Evolutionary conservation across 2,329 filamentous ascomycete genomes (phyloP), one percentile per base, ranked within the genome.

Genomic region (Diaporthe caulivora): DNA sequence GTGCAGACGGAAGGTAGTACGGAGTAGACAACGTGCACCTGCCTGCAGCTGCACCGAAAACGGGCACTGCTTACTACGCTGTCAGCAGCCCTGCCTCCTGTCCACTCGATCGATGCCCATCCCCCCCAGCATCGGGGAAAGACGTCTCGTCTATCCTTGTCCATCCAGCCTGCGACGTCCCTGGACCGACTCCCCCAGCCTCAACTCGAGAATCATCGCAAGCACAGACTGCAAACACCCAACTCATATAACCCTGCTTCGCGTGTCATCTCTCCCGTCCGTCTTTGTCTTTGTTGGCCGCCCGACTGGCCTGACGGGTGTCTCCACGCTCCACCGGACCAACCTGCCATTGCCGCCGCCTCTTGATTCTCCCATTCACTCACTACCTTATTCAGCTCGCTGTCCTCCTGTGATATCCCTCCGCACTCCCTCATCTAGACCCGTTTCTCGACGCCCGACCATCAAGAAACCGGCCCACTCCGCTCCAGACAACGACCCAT

Each of bases 91-190:
- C 62, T 67, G 62, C 47, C 31, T 53, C n/a, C 29, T 10, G 47
- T 67, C 62, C 18, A 51, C 51, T 40, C 40, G 47, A n/a, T n/a
- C 47, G 40, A 51, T 51, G 29, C 42, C 29, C 60, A 24, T 24
- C 31, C 13, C 58, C 57, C 58, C 60, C 60, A 65, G 60, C 29
- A 65, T 51, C 44, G 42, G 42, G 34, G 51, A 65, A 51, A 51
- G 62, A 67, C 47, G 40, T 26, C 29, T 65, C 31, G 24, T 53
- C 47, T 51, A 67, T 67, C 62, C 62, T 65, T 65, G 60, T 65
- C 47, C 44, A 65, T 26, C 44, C 60, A 37, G 44, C 42, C 44
- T 65, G 60, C 44, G 40, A 21, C 40, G 62, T 47, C 8, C 62
- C 51, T 40, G 47, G 47, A 67, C 62, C 18, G 18, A 3, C 26